A percentile compares a stretch with the other conserved stretches of the same genome.
Conservation (phyloP, 768 basidiomycete genomes). For the Russula olivacea region DNA sequence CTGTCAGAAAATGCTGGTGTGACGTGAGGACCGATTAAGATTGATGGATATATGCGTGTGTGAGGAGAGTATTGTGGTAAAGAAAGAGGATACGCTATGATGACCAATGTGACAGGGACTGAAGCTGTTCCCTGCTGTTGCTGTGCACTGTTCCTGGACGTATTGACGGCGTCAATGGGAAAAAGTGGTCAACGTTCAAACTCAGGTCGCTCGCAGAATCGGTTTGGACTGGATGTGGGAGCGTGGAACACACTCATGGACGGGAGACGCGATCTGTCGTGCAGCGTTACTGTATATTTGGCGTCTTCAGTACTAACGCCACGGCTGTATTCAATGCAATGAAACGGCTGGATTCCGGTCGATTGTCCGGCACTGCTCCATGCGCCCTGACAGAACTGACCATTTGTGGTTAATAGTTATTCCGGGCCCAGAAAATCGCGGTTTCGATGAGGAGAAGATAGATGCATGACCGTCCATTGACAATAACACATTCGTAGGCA, state of each 20-base stretch:
- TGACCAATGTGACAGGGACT: too few relatives aligned
- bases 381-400: not conserved
- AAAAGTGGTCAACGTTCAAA: not conserved
- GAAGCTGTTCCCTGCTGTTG: not conserved
- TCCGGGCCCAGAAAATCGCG: not conserved
- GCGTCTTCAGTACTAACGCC: too few relatives aligned
- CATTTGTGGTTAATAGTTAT: too few relatives aligned
- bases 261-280: not conserved
- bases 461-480: not conserved
- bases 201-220: not conserved
- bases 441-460: not conserved
- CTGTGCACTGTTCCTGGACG: not conserved
- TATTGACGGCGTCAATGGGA: not conserved
- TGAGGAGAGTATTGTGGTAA: too few relatives aligned
- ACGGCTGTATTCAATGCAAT: not conserved
- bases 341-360: not conserved
- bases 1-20: too few relatives aligned
- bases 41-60: too few relatives aligned
- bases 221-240: not conserved
- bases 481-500: not conserved
- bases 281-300: too few relatives aligned
- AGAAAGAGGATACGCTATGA: too few relatives aligned
- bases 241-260: too few relatives aligned
- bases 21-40: too few relatives aligned
- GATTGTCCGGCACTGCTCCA: not conserved